A percentile compares a stretch with the other conserved stretches of the same genome.
Conservation (phyloP, 768 basidiomycete species). For the Lentinula sp. region DNA sequence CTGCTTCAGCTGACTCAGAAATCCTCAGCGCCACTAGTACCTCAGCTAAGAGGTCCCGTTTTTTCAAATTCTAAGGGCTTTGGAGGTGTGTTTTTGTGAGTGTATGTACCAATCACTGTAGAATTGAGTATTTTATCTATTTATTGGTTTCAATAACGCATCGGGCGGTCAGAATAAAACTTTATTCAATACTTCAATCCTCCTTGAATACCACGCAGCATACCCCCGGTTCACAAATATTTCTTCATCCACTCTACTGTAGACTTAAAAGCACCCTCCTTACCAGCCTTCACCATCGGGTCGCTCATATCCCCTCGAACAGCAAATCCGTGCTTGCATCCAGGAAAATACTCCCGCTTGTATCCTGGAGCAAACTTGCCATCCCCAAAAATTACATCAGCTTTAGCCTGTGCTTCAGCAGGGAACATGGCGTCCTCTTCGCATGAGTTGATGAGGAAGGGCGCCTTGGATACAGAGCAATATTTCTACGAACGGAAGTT, state of each 20-base stretch:
- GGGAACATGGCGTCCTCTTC: slow-evolving; percentile 27
- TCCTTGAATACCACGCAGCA: too few species aligned
- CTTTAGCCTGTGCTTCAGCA: slow-evolving; percentile 19
- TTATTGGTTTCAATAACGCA: too few species aligned
- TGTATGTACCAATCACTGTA: too few species aligned
- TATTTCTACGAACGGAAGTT: slow-evolving; percentile 20
- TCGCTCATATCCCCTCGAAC: slow-evolving; percentile 21
- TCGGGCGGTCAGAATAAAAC: too few species aligned
- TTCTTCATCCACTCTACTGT: slow-evolving; percentile 29
- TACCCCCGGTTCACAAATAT: slow-evolving; percentile 8
- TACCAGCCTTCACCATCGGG: slow-evolving; percentile 25
- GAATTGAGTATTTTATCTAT: too few species aligned
- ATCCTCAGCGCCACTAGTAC: not conserved
- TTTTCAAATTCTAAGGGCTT: slow-evolving; percentile 2
- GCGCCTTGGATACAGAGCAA: slow-evolving; percentile 24
- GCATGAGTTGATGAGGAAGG: slow-evolving; percentile 37
- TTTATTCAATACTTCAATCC: too few species aligned
- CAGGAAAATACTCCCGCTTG: slow-evolving; percentile 18
- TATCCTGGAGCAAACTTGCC: slow-evolving; percentile 27
- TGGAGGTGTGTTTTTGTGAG: not conserved
- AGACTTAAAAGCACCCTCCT: slow-evolving; percentile 34
- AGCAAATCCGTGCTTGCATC: slow-evolving; percentile 21
- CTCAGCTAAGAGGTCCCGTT: not conserved
- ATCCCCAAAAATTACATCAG: slow-evolving; percentile 31
- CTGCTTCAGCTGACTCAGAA: not conserved